phyloP scores from a whole-genome alignment of 2,329 filamentous ascomycete genomes.

The Fusarium secorum region DNA sequence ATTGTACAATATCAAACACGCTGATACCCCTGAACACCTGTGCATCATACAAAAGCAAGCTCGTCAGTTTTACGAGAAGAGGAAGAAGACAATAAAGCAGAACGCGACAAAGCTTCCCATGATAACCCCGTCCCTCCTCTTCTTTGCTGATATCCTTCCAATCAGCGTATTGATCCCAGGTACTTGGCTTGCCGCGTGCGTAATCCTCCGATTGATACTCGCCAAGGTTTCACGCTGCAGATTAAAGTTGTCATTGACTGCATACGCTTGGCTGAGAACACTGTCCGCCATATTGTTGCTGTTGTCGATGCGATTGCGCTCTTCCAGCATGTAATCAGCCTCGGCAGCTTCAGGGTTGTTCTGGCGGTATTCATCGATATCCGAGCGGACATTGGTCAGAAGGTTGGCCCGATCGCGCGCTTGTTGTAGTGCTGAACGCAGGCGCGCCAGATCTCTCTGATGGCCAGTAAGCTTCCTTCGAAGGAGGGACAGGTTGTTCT shows the following conservation, averaged over 20 bases:
- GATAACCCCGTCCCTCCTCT: conserved; percentile 93
- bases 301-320: conserved; percentile 84
- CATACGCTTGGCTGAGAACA: conserved; percentile 94
- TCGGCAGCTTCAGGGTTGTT: conserved; percentile 84
- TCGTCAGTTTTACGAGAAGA: conserved; percentile 66
- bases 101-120: conserved; percentile 90
- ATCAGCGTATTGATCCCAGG: conserved; percentile 94
- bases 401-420: conserved; percentile 89
- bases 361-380: conserved; percentile 88
- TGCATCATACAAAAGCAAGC: conserved; percentile 27
- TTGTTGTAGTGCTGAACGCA: conserved; percentile 76
- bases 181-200: conserved; percentile 86
- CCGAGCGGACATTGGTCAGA: conserved; percentile 86
- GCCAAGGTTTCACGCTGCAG: conserved; percentile 87
- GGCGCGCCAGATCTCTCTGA: conserved; percentile 78
- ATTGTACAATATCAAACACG: conserved; percentile 47
- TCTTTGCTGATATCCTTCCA: conserved; percentile 90
- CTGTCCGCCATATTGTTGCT: conserved; percentile 89
- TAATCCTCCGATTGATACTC: conserved; percentile 90
- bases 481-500: conserved; percentile 92
- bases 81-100: conserved; percentile 85
- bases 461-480: conserved; percentile 90
- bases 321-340: conserved; percentile 96
- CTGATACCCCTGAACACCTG: conserved; percentile 52
- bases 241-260: conserved; percentile 90